Base-by-base conservation (phyloP, 176 grass and related monocot genomes). In the Carex littledalei region DNA sequence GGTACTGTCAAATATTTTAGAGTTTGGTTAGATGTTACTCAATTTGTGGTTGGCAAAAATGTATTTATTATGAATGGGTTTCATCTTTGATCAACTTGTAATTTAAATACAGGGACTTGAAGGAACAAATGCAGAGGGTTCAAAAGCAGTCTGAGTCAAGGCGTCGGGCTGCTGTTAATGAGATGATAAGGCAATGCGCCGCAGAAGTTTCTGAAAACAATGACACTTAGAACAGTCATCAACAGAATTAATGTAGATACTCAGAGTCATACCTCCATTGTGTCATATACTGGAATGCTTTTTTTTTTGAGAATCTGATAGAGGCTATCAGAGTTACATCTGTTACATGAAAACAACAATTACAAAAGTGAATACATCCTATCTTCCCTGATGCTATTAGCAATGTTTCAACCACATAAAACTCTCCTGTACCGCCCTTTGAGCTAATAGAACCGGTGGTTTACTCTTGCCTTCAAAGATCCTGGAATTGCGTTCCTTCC, bases 111-210 rank as follows among this genome's bases (percentile, higher is more conserved):
- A 99, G 97, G 87, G 97, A 99, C 91, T 89, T 99, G 85, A 95
- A 95, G 83, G 97, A 99, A 82, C 97, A 99, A 85, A 75, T 95
- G 75, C 88, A 89, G 92, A 91, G 97, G 66, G 89, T 94, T 85
- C 97, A 99, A 67, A 91, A 99, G 79, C 97, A 99, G 82, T 94
- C 97, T 31, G 97, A 99, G 86, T 99, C 97, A 20, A 88, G 97
- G 67, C 91, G 93, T 79, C 90, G 97, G 73, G 97, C 97, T 92
- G 97, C 97, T 69, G 93, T 99, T 41, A 99, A 94, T 85, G 97
- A 99, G 86, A 98, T 98, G 95, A 95, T 95, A 93, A 98, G 93
- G 81, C 95, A 98, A 43, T 90, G 95, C 1, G 63, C 63, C 0
- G 11, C 63, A 66, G 94, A 97, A 88, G 90, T 97, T 72, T 92